Evolutionary conservation across 2,329 filamentous ascomycete species (phyloP).

Genomic region (Colletotrichum theobromicola): DNA sequence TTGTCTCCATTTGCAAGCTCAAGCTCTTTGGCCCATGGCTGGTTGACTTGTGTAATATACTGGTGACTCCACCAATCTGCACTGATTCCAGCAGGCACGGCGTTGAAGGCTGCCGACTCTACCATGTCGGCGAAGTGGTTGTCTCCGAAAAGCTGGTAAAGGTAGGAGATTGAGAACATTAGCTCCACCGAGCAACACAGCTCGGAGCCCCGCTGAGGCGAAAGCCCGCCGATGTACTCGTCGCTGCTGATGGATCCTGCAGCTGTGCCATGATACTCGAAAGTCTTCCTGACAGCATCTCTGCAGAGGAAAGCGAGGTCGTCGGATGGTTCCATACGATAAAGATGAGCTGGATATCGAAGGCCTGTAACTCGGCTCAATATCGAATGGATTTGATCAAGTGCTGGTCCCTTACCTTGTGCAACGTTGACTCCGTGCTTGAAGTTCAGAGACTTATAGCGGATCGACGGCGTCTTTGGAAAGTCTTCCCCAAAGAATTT

Average conservation of each 20-base stretch:
- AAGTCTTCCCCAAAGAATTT: conserved; percentile 29
- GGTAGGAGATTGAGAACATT: conserved; percentile 35
- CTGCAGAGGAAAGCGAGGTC: conserved; percentile 38
- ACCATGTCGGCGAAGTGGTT: conserved; percentile 52
- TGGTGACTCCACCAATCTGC: conserved; percentile 61
- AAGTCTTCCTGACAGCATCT: conserved; percentile 40
- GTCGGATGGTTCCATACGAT: conserved; percentile 42
- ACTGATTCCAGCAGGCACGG: conserved; percentile 54
- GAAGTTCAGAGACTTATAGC: conserved; percentile 37
- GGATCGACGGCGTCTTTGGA: conserved; percentile 10
- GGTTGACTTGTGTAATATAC: conserved; percentile 59
- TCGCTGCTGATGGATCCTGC: conserved; percentile 48
- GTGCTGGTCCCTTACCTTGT: conserved; percentile 36
- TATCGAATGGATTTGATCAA: background rate
- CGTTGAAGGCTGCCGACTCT: conserved; percentile 60
- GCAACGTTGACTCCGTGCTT: conserved; percentile 49
- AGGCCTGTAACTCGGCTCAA: conserved; percentile 30
- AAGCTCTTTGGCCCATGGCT: conserved; percentile 49
- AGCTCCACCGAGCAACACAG: conserved; percentile 39
- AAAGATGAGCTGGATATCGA: conserved; percentile 43
- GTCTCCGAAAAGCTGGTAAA: conserved; percentile 36
- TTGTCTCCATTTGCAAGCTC: conserved; percentile 26
- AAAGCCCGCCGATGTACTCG: conserved; percentile 41
- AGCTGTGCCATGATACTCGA: conserved; percentile 42
- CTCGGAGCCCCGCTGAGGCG: conserved; percentile 41